A percentile compares a stretch with the other conserved stretches of the same genome.
Evolutionary conservation across 2,329 filamentous ascomycete species (phyloP).

Genomic region (Colletotrichum orchidophilum): DNA sequence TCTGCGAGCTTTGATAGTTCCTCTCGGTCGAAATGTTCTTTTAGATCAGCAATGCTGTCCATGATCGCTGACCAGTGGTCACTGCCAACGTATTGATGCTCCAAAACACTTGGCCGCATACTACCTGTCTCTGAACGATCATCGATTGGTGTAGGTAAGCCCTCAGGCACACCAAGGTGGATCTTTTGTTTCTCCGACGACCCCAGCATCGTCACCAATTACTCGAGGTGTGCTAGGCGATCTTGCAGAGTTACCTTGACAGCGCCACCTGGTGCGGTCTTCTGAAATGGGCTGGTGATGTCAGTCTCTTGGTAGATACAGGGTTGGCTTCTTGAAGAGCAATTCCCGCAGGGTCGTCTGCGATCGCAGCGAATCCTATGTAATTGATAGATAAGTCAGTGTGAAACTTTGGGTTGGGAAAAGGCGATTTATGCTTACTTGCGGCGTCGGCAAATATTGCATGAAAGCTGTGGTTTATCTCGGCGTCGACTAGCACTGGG

Average conservation of each 20-base stretch:
- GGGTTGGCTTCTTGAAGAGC: constrained; percentile 28
- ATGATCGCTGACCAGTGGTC: constrained; percentile 53
- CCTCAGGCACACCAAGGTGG: fast-evolving
- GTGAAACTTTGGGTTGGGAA: fast-evolving
- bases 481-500: constrained; percentile 39
- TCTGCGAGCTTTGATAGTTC: not conserved
- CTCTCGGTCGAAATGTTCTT: constrained; percentile 45
- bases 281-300: not conserved
- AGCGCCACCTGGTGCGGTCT: fast-evolving
- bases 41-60: constrained; percentile 51
- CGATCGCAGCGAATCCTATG: constrained; percentile 39
- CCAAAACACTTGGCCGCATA: constrained; percentile 39
- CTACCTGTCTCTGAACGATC: constrained; percentile 42
- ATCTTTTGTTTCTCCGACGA: not conserved
- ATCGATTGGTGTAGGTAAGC: not conserved
- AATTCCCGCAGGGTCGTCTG: constrained; percentile 37
- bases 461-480: constrained; percentile 47
- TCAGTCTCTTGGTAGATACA: constrained; percentile 37
- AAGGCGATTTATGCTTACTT: constrained; percentile 39
- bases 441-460: constrained; percentile 44
- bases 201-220: constrained; percentile 39
- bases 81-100: constrained; percentile 45
- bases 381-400: too few relatives aligned
- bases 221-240: constrained; percentile 43
- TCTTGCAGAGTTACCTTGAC: constrained; percentile 10